Evolutionary conservation across 1,284 basidiomycete genomes (phyloP).

Genomic region (Apiotrichum gracile): DNA sequence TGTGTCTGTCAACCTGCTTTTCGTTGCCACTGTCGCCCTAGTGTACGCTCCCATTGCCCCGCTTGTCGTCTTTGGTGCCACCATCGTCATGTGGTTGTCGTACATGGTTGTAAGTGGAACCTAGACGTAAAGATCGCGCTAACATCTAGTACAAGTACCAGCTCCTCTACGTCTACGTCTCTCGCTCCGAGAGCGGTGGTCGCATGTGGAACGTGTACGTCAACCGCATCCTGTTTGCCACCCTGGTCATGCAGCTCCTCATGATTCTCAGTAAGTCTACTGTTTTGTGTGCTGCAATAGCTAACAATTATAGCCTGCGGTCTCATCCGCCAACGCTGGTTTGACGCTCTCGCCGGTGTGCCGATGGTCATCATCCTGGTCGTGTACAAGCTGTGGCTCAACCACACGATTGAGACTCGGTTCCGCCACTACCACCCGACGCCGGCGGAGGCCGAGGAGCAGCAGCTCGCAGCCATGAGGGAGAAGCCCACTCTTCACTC

Average conservation of each 20-base stretch:
- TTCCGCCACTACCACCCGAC: constrained; percentile 65
- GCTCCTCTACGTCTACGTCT: constrained; percentile 84
- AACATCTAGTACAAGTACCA: constrained; percentile 76
- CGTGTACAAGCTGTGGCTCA: constrained; percentile 75
- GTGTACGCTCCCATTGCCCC: constrained; percentile 90
- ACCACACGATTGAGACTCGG: constrained; percentile 58
- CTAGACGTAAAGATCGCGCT: neutral
- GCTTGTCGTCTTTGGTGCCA: constrained; percentile 59
- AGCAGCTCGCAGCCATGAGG: constrained; percentile 21
- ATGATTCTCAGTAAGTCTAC: constrained; percentile 70
- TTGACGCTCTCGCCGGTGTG: constrained; percentile 49
- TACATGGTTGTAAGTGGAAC: constrained; percentile 32
- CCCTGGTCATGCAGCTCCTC: constrained; percentile 74
- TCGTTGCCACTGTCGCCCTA: constrained; percentile 78
- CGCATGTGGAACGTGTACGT: constrained; percentile 87
- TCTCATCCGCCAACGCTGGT: constrained; percentile 68
- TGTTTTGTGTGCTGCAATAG: constrained; percentile 21
- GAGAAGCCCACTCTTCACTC: constrained; percentile 46
- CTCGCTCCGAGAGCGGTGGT: constrained; percentile 83
- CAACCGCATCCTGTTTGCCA: constrained; percentile 71
- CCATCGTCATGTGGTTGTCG: constrained; percentile 70
- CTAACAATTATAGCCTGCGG: constrained; percentile 43
- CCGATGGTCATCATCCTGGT: constrained; percentile 72
- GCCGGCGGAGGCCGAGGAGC: constrained; percentile 43
- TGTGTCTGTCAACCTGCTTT: constrained; percentile 55